Base-by-base conservation (phyloP, 176 grass and related monocot species). In the Melocanna baccifera region DNA sequence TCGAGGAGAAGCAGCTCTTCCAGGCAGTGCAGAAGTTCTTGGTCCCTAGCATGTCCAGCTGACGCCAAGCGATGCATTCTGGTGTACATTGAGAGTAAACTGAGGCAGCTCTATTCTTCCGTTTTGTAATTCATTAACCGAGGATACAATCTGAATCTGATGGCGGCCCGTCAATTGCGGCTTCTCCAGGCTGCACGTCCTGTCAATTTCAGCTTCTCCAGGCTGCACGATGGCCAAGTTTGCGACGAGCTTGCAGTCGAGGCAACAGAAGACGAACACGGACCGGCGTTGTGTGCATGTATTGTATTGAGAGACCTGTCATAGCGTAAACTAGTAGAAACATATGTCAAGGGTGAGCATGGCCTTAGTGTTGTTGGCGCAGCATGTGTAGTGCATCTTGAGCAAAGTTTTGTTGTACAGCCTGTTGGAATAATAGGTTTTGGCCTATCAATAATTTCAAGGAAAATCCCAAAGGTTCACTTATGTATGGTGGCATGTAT, bases 1-100 rank as follows among this genome's bases (percentile, higher is more conserved):
- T 99, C 0, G 93, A 99, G 73, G 97, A 94, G 93, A 91, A 89
- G 43, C 97, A 94, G 86, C 90, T 99, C 43, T 96, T 89, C 76
- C 58, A 91, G 62, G 97, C 93, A 11, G 86, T 99, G 12, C 81
- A 92, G 50, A 96, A 94, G 67, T 96, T 99, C 86, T 89, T 94
- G 52, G 84, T 79, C 62, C 73, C 83, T 66, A 73, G 75, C 68
- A 53, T 66, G 12, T 67, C 81, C 18, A 76, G 80, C 85, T 87
- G 65, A 84, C 50, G 29, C 26, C 23, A 16, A 46, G 36, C 9
- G 13, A 12, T 19, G 26, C 80, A 34, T 79, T 61, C 20, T 4
- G 26, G 58, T 73, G 81, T 28, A 58, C 59, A 56, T 36, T 51
- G 48, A 48, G 13, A 3, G 40, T 68, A 61, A 80, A 80, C 30